Base-by-base conservation (phyloP, 2,329 filamentous ascomycete species). In the Xylariaceae sp. region DNA sequence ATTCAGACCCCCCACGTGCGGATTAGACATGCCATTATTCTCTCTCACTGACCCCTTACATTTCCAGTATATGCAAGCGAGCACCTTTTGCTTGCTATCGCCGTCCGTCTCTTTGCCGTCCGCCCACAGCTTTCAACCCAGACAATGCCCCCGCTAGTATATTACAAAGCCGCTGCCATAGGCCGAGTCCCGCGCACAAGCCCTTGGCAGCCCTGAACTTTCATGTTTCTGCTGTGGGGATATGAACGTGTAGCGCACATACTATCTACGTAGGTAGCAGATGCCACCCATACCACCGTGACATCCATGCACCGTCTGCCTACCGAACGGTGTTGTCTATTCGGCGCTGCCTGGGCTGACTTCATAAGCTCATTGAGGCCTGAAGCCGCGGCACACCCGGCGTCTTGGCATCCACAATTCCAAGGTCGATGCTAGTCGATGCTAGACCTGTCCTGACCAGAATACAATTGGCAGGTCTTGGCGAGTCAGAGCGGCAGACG, bases 381-480 rank as follows among this genome's bases (percentile, higher is more conserved):
- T 44, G 45, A 43, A 39, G 37, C 36, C 45, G 51, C 52, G 54
- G 48, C 42, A 52, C 47, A 45, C 51, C 54, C 51, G 48, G 54
- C 46, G 22, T 30, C 53, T 55, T 58, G 52, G 55, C 55, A 49
- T 26, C 47, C 37, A 22, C 43, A 44, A 37, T 41, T 37, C 63
- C 51, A 43, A 59, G 54, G 44, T 41, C 57, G 56, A 56, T 58
- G 49, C 53, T 16, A 54, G 37, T 53, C 39, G 47, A 56, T 39
- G n/a, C n/a, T n/a, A n/a, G n/a, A n/a, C n/a, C n/a, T n/a, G n/a
- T n/a, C n/a, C n/a, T n/a, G n/a, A n/a, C n/a, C n/a, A n/a, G n/a
- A n/a, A 61, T 54, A 49, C 10, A 15, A 56, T 64, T 57, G 60
- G 61, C 58, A 64, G 55, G 63, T 57, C 64, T 66, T 65, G 64